Evolutionary conservation across 2,329 filamentous ascomycete genomes (phyloP), one percentile per base, ranked within the genome.

Genomic region (Fusarium irregulare): DNA sequence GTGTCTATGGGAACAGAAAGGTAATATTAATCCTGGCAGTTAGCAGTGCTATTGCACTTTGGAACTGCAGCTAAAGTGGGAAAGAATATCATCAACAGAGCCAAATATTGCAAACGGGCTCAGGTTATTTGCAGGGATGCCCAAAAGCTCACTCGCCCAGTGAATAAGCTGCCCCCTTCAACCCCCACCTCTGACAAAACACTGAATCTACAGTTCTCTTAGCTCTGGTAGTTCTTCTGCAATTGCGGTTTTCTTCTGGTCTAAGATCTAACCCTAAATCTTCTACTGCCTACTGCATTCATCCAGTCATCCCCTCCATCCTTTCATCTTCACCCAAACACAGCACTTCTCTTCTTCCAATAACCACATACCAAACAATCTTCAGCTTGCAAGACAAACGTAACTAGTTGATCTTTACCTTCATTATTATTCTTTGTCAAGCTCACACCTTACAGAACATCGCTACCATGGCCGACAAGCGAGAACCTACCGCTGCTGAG

Each of bases 401-500:
- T 62, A 32, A 28, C 5, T 6, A 7, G 23, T n/a, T 23, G 13
- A 11, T 9, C 7, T 14, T 23, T 47, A n/a, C 10, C 16, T 49
- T 27, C 42, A 2, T 20, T 37, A 7, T n/a, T 4, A 1, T 12
- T n/a, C 7, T 21, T n/a, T 45, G 23, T 28, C 37, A 45, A 40
- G 28, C 60, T 67, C 27, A 73, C 47, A 25, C 20, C 20, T 12
- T 50, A 9, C 4, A 59, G 68, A 56, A 32, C 48, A 47, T 25
- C 40, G 40, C 28, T 48, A 61, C 44, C 25, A 81, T 81, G 80
- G 53, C 77, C 18, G 76, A 78, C 12, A 78, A 77, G 67, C 78
- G 78, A 57, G 78, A 80, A 49, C 83, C 82, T 1, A 83, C 77
- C 7, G 68, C 78, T 3, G 71, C 77, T 6, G 83, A 86, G 64